Evolutionary conservation across 202 grass and related monocot species (phyloP).

Genomic region (Hordeum pubiflorum): DNA sequence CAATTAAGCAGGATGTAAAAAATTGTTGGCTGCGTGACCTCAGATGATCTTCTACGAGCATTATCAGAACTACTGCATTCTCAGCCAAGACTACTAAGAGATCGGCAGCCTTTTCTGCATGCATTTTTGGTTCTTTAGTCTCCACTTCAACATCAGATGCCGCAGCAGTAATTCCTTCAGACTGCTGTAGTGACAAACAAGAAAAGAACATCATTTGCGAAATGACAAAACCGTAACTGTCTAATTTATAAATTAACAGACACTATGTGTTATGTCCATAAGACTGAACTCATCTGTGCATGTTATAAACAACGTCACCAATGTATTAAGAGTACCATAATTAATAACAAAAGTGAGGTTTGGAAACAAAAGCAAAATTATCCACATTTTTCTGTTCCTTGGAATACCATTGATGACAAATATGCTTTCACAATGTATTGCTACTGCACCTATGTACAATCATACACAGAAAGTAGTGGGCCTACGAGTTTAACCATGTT

Average conservation of each 20-base stretch:
- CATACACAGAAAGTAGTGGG: neutral
- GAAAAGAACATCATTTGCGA: slow-evolving; percentile 14
- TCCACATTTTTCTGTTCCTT: neutral
- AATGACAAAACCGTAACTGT: slow-evolving; percentile 9
- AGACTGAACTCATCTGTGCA: neutral
- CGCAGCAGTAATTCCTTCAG: slow-evolving; percentile 65
- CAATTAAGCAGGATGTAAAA: slow-evolving; percentile 54
- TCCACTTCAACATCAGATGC: slow-evolving; percentile 63
- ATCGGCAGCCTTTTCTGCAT: slow-evolving; percentile 72
- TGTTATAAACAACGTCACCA: neutral
- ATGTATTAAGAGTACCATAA: slow-evolving; percentile 6
- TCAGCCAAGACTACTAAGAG: slow-evolving; percentile 71
- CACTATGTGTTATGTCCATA: neutral
- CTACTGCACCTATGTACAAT: neutral
- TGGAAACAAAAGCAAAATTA: neutral
- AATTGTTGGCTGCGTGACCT: slow-evolving; percentile 80
- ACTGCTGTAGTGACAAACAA: slow-evolving; percentile 43
- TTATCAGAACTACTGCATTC: slow-evolving; percentile 89
- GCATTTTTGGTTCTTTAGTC: slow-evolving; percentile 63
- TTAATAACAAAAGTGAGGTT: neutral
- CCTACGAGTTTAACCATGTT: neutral
- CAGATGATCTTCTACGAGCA: slow-evolving; percentile 98
- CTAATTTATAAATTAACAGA: slow-evolving; percentile 18
- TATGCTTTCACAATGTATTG: slow-evolving; percentile 5
- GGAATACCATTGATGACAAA: slow-evolving; percentile 7